These are phyloP conservation scores for Abortiporus biennis DNA, from an alignment of 1,284 basidiomycete genomes.

Conservation along the genomic window DNA sequence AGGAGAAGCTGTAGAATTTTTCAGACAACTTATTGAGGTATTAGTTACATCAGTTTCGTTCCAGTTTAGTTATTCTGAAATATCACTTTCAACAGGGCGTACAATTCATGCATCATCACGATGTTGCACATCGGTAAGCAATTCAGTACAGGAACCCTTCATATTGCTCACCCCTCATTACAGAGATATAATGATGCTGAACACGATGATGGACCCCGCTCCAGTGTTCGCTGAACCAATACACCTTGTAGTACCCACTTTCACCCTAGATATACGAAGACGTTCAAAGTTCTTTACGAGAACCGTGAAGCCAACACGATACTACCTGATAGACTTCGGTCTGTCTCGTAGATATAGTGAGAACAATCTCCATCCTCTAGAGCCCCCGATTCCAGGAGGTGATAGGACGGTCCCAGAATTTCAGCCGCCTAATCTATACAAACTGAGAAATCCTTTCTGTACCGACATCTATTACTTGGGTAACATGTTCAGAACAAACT, in stretches of 20 bases:
- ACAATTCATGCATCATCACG: slow-evolving; percentile 2
- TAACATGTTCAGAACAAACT: slow-evolving; percentile 24
- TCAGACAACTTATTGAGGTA: slow-evolving; percentile 25
- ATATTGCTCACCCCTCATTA: not conserved
- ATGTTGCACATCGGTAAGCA: slow-evolving; percentile 2
- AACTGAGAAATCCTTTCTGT: slow-evolving; percentile 21
- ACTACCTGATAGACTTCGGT: slow-evolving; percentile 5
- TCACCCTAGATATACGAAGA: not conserved
- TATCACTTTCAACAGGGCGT: not conserved
- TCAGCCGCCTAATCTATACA: not conserved
- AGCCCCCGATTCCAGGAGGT: slow-evolving; percentile 12
- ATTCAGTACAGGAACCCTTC: not conserved
- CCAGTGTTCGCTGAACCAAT: not conserved
- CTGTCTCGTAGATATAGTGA: slow-evolving; percentile 13
- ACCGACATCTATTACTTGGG: slow-evolving; percentile 25
- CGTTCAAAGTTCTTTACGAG: not conserved
- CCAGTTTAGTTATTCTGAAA: not conserved
- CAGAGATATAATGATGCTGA: not conserved
- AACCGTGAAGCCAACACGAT: not conserved
- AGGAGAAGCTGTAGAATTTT: slow-evolving; percentile 24
- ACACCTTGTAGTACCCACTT: not conserved
- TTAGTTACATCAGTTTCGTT: not conserved
- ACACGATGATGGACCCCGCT: slow-evolving; percentile 2
- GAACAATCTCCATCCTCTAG: slow-evolving; percentile 5
- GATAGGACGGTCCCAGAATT: slow-evolving; percentile 9